phyloP scores from a whole-genome alignment of 1,284 basidiomycete genomes.

The Cystobasidium slooffiae region DNA sequence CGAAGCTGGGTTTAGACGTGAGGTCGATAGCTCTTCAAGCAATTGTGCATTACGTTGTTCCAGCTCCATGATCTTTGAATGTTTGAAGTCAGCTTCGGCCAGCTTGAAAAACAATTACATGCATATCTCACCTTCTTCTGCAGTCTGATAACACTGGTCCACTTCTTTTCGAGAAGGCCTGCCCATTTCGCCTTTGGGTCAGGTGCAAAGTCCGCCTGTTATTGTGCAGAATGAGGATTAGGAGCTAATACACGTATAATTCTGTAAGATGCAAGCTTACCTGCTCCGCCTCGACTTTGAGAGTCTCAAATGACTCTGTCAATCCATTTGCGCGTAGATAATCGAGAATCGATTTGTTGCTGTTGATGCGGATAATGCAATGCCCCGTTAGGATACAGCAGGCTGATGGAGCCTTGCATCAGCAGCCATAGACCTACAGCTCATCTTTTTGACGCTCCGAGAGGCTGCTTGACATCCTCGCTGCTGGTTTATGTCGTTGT shows the following conservation, averaged over 20 bases:
- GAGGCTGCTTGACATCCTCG: conserved; percentile 56
- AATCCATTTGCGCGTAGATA: conserved; percentile 75
- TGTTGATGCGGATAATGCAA: conserved; percentile 55
- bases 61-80: conserved; percentile 78
- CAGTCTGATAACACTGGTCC: conserved; percentile 87
- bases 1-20: conserved; percentile 57
- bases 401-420: neutral
- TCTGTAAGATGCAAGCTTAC: neutral
- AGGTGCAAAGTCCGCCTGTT: conserved; percentile 68
- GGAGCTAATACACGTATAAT: neutral
- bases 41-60: conserved; percentile 77
- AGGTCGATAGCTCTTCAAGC: conserved; percentile 65
- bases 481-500: no score
- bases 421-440: conserved; percentile 64
- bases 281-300: conserved; percentile 64
- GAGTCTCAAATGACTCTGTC: conserved; percentile 66
- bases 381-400: neutral
- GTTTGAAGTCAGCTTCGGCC: neutral
- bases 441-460: conserved; percentile 82
- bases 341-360: conserved; percentile 82
- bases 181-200: conserved; percentile 82
- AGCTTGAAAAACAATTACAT: conserved; percentile 47
- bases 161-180: conserved; percentile 89
- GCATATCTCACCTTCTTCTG: conserved; percentile 76
- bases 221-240: conserved; percentile 24